These are phyloP conservation scores for Emergomyces pasteurianus DNA, from an alignment of 2,329 filamentous ascomycete genomes.

Conservation along the genomic window DNA sequence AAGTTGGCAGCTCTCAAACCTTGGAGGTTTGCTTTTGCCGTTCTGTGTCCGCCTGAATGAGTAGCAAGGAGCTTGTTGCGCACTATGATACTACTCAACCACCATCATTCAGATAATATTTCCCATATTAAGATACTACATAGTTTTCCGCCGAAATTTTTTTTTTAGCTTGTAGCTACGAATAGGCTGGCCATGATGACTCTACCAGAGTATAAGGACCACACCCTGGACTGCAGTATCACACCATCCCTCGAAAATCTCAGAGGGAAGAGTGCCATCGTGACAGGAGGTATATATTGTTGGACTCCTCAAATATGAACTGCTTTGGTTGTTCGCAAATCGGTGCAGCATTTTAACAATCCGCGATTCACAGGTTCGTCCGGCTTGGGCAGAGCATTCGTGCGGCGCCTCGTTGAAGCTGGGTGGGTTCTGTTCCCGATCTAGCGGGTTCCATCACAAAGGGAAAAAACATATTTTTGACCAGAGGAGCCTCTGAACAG, in stretches of 20 bases:
- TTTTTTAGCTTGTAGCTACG: neutral
- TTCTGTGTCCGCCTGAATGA: neutral
- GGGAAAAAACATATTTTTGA: neutral
- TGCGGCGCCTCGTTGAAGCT: constrained; percentile 4
- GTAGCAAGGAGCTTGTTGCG: too few species aligned
- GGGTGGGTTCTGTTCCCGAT: constrained; percentile 1
- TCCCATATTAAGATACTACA: too few species aligned
- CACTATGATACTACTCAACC: neutral
- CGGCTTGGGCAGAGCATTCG: constrained; percentile 6
- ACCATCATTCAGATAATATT: neutral
- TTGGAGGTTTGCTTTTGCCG: neutral
- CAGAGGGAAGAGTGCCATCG: constrained; percentile 6
- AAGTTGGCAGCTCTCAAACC: neutral
- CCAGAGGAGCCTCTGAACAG: neutral
- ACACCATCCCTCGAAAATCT: constrained; percentile 3
- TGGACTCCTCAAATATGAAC: neutral
- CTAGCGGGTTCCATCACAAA: neutral
- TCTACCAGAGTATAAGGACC: neutral
- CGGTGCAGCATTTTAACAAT: neutral
- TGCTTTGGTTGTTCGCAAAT: neutral
- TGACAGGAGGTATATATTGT: constrained; percentile 8
- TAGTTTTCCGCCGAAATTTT: too few species aligned
- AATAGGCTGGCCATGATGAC: constrained; percentile 1
- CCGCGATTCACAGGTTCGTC: constrained; percentile 2
- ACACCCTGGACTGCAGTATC: constrained; percentile 3